Conservation (phyloP, 208 protist genomes). For the Wallacemonas collosoma region DNA sequence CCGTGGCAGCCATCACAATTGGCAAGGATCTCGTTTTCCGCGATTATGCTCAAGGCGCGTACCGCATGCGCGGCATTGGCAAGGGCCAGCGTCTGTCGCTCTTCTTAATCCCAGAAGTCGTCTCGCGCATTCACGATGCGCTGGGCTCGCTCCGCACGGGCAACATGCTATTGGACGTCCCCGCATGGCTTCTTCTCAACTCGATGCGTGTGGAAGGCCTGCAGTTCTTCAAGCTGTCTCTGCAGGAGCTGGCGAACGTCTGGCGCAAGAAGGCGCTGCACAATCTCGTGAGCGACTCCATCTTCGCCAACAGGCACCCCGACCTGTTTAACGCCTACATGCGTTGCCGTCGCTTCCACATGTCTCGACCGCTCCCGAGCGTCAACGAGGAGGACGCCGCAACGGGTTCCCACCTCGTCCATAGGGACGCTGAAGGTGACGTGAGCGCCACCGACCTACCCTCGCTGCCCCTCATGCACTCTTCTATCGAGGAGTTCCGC, state of each 20-base stretch:
- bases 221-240: conserved; percentile 90
- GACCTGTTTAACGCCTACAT: conserved; percentile 47
- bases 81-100: conserved; percentile 91
- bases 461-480: conserved; percentile 31
- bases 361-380: conserved; percentile 15
- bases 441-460: conserved; percentile 21
- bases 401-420: not conserved
- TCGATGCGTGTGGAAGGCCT: conserved; percentile 83
- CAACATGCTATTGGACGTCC: conserved; percentile 75
- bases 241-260: conserved; percentile 90
- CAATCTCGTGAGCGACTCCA: conserved; percentile 63
- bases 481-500: conserved; percentile 76
- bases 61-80: conserved; percentile 94
- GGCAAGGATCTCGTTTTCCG: conserved; percentile 97
- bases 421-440: no score
- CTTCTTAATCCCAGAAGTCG: conserved; percentile 94
- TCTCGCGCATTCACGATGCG: conserved; percentile 60
- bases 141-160: conserved; percentile 52
- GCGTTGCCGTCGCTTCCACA: conserved; percentile 58
- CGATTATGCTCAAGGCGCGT: conserved; percentile 94
- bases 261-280: conserved; percentile 87
- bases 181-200: conserved; percentile 90
- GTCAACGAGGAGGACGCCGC: not conserved
- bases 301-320: conserved; percentile 46
- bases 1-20: conserved; percentile 91